Conservation (phyloP, 2,329 filamentous ascomycete genomes). For the Coniochaeta pulveracea region DNA sequence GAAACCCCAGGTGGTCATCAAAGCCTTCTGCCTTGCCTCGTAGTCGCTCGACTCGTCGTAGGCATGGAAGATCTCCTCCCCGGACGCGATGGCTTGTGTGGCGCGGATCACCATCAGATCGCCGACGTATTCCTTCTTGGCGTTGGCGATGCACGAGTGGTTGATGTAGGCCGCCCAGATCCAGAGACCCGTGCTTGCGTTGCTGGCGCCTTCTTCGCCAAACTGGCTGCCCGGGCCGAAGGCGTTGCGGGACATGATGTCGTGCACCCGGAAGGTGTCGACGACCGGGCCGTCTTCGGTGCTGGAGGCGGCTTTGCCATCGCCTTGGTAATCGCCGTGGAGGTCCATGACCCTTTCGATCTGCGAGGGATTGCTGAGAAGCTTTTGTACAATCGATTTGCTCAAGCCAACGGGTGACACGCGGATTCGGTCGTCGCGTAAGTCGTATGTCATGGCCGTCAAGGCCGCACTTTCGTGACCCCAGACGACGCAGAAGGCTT, state of each 20-base stretch:
- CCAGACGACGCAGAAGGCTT: too few relatives aligned
- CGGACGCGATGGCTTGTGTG: slow-evolving; percentile 15
- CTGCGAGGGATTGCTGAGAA: too few relatives aligned
- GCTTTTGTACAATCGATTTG: too few relatives aligned
- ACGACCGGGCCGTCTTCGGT: slow-evolving; percentile 15
- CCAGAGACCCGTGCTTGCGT: slow-evolving; percentile 26
- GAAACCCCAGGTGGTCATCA: slow-evolving; percentile 24
- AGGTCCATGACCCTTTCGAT: too few relatives aligned
- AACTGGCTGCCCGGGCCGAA: slow-evolving; percentile 19
- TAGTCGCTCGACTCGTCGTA: slow-evolving; percentile 19
- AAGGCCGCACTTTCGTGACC: too few relatives aligned
- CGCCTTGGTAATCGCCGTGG: slow-evolving; percentile 16
- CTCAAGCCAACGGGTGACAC: too few relatives aligned
- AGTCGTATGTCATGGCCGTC: too few relatives aligned
- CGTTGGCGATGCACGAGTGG: slow-evolving; percentile 27
- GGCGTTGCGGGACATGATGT: slow-evolving; percentile 20
- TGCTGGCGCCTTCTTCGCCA: slow-evolving; percentile 16
- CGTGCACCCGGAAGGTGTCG: slow-evolving; percentile 20
- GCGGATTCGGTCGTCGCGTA: too few relatives aligned
- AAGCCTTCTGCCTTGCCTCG: slow-evolving; percentile 10
- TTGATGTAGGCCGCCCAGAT: slow-evolving; percentile 27
- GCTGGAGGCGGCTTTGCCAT: slow-evolving; percentile 11
- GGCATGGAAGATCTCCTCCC: slow-evolving; percentile 21
- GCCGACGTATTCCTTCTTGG: slow-evolving; percentile 23
- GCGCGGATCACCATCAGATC: slow-evolving; percentile 27